Percentiles rank a stretch among this genome's conserved stretches.
Evolutionary conservation across 2,329 filamentous ascomycete species (phyloP).

Genomic region (Colletotrichum sublineola): DNA sequence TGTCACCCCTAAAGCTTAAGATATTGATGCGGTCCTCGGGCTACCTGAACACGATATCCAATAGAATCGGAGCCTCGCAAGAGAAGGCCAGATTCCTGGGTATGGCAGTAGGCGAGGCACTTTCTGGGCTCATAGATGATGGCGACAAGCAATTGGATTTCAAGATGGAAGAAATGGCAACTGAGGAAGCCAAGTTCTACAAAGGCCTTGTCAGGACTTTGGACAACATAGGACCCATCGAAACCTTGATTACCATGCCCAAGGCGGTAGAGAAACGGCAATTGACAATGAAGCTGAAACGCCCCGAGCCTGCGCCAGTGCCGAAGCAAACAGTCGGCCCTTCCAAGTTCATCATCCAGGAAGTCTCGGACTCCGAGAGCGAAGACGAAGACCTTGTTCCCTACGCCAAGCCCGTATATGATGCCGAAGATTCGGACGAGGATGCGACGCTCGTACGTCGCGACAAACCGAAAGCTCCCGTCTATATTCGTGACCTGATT

Average conservation of each 20-base stretch:
- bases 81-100: constrained; percentile 83
- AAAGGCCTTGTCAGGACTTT: constrained; percentile 72
- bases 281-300: constrained; percentile 33
- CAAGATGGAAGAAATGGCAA: constrained; percentile 82
- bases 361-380: constrained; percentile 71
- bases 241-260: constrained; percentile 58
- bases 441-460: constrained; percentile 89
- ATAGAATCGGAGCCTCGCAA: constrained; percentile 84
- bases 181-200: constrained; percentile 81
- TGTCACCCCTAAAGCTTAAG: constrained; percentile 74
- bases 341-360: constrained; percentile 71
- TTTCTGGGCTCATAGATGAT: constrained; percentile 74
- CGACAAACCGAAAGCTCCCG: constrained; percentile 85
- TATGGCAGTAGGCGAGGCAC: constrained; percentile 85
- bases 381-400: constrained; percentile 78
- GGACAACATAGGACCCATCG: constrained; percentile 73
- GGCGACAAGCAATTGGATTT: constrained; percentile 83
- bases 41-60: constrained; percentile 86
- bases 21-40: constrained; percentile 77
- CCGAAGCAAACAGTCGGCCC: constrained; percentile 48
- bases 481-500: constrained; percentile 91
- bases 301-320: constrained; percentile 45
- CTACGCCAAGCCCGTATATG: constrained; percentile 89
- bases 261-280: constrained; percentile 41
- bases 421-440: constrained; percentile 91